A percentile compares a stretch with the other conserved stretches of the same genome.
phyloP scores from a whole-genome alignment of 169 alveolate species.

The Plasmodium falciparum region DNA sequence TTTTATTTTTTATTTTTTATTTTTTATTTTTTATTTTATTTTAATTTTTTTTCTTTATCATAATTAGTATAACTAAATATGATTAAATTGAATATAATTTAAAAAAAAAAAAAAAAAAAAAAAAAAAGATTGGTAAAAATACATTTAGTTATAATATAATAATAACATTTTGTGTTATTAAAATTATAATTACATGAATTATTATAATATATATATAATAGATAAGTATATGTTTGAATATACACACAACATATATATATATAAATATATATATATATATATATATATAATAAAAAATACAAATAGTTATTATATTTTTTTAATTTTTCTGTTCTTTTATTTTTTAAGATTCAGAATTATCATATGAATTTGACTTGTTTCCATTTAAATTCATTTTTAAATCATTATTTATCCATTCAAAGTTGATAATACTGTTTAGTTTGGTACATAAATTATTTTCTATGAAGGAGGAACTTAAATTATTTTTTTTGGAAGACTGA shows the following conservation, averaged over 20 bases:
- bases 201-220: no score
- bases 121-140: no score
- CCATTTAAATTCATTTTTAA: conserved; percentile 16
- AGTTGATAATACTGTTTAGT: conserved; percentile 47
- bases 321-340: no score
- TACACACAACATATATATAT: neutral
- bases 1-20: no score
- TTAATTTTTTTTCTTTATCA: no score
- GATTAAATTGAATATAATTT: no score
- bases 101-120: no score
- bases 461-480: conserved; percentile 2
- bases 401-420: conserved; percentile 42
- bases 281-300: neutral
- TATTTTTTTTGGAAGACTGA: conserved; percentile 17
- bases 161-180: no score
- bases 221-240: neutral
- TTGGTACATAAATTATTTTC: conserved; percentile 60
- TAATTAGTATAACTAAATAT: no score
- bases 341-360: conserved; percentile 11
- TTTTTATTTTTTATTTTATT: no score
- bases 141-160: no score
- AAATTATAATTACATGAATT: no score
- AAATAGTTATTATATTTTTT: neutral
- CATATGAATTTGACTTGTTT: conserved; percentile 14
- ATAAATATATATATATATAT: neutral